These are phyloP conservation scores for Fagopyrum homotropicum DNA, from an alignment of 148 eudicot genomes.

Conservation along the genomic window DNA sequence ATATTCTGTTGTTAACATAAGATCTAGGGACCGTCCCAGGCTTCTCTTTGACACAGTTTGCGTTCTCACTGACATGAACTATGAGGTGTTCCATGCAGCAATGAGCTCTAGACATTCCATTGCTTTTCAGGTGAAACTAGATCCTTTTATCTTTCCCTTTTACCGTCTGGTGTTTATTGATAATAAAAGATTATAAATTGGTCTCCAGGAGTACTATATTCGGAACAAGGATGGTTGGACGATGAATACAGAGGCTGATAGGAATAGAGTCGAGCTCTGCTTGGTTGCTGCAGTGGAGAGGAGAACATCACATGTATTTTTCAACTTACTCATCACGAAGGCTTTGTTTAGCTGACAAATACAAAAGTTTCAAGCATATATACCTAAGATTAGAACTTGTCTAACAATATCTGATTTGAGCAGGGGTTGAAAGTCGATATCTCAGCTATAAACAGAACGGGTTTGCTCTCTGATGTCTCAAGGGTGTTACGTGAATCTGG, in stretches of 20 bases:
- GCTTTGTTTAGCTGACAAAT: neutral
- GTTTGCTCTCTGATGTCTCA: constrained; percentile 65
- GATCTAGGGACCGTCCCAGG: constrained; percentile 70
- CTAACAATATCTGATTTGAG: neutral
- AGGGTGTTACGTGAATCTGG: constrained; percentile 65
- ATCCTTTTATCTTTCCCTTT: neutral
- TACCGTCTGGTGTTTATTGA: neutral
- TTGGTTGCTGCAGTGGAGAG: constrained; percentile 72
- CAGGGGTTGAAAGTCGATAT: constrained; percentile 75
- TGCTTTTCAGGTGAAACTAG: constrained; percentile 49
- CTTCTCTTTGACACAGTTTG: constrained; percentile 80
- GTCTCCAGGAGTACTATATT: constrained; percentile 68
- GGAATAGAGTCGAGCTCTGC: constrained; percentile 44
- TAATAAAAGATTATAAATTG: neutral
- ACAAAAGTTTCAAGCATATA: neutral
- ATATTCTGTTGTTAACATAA: constrained; percentile 55
- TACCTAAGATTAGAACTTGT: neutral
- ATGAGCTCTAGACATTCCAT: constrained; percentile 42
- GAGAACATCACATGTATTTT: constrained; percentile 59
- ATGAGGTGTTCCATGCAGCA: constrained; percentile 76
- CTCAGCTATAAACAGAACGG: constrained; percentile 44
- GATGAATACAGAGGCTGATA: constrained; percentile 46
- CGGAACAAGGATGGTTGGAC: constrained; percentile 55
- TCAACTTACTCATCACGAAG: neutral
- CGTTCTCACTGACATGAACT: constrained; percentile 67